phyloP scores from a whole-genome alignment of 176 grass and related monocot species.

The Thinopyrum elongatum region DNA sequence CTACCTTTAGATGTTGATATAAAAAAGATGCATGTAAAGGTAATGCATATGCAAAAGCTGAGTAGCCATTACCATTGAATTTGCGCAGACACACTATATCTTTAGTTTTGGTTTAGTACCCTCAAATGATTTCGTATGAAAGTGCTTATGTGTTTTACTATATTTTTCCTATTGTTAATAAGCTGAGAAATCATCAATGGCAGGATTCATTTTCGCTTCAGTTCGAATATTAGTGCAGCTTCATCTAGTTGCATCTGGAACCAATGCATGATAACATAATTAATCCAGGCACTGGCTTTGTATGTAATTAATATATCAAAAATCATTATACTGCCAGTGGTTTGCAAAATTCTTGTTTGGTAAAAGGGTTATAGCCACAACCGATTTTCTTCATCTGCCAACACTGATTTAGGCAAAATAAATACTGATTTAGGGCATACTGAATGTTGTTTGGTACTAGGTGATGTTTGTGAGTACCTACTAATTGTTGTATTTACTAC shows the following conservation, averaged over 20 bases:
- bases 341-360: not conserved
- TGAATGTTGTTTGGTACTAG: not conserved
- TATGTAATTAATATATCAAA: not conserved
- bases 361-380: not conserved
- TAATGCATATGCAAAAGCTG: not conserved
- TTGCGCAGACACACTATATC: not conserved
- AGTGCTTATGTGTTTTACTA: not conserved
- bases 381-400: not conserved
- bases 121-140: not conserved
- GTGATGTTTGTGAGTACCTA: not conserved
- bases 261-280: not conserved
- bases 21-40: not conserved
- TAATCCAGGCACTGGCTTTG: not conserved
- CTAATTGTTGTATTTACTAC: not conserved
- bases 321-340: not conserved
- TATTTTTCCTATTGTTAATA: not conserved
- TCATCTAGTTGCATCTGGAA: not conserved
- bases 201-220: not conserved
- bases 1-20: not conserved
- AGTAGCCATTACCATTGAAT: not conserved
- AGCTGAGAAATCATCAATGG: not conserved
- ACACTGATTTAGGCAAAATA: not conserved
- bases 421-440: not conserved
- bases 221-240: not conserved
- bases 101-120: not conserved